These are phyloP conservation scores for Suillus bovinus DNA, from an alignment of 768 basidiomycete species.

Conservation along the genomic window DNA sequence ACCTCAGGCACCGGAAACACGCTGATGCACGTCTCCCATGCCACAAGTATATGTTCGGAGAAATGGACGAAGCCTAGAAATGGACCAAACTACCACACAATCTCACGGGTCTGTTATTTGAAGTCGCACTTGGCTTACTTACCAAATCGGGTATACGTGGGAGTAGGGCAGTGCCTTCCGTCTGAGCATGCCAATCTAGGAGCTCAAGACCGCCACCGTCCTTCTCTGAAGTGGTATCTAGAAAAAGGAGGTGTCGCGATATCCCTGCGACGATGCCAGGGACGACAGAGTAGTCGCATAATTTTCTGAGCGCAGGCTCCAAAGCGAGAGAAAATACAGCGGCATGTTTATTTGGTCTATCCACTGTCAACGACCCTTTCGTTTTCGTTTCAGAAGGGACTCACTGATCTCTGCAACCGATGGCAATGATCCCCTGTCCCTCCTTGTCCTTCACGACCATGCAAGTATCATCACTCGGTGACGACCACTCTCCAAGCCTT, in stretches of 20 bases:
- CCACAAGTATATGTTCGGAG: conserved; percentile 22
- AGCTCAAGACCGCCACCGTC: conserved; percentile 27
- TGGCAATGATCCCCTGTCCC: conserved; percentile 19
- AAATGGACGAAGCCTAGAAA: conserved; percentile 30
- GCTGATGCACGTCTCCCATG: conserved; percentile 30
- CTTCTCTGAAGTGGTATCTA: conserved; percentile 23
- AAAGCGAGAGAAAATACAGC: conserved; percentile 21
- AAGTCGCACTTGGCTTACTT: conserved; percentile 9
- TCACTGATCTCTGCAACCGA: conserved; percentile 19
- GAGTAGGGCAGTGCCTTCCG: conserved; percentile 27
- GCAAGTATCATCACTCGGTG: conserved; percentile 18
- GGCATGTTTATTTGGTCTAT: conserved; percentile 19
- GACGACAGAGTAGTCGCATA: conserved; percentile 25
- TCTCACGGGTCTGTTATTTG: neutral
- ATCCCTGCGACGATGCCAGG: conserved; percentile 26
- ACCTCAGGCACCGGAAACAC: conserved; percentile 25
- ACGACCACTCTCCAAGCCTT: conserved; percentile 21
- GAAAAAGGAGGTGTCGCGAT: conserved; percentile 23
- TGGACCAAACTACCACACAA: conserved; percentile 19
- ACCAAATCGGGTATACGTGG: conserved; percentile 23
- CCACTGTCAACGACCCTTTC: neutral
- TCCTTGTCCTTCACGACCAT: conserved; percentile 18
- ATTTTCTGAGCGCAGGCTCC: conserved; percentile 22
- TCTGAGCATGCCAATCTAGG: conserved; percentile 27
- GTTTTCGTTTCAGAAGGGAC: neutral